Evolutionary conservation across 2,329 filamentous ascomycete genomes (phyloP).

Genomic region (Pestalotiopsis sp.): DNA sequence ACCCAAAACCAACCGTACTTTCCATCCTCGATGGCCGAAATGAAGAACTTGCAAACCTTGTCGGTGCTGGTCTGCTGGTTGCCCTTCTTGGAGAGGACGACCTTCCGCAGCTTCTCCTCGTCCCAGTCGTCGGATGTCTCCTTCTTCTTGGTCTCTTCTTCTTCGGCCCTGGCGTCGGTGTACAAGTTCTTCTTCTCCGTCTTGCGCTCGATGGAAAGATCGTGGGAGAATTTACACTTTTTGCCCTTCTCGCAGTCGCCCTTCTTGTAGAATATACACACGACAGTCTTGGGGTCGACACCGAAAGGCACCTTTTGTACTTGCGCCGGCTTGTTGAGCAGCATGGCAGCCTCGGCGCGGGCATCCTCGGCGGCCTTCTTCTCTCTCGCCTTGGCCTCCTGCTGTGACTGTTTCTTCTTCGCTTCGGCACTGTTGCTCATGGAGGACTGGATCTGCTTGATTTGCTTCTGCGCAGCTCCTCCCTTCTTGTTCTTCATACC

Average conservation of each 20-base stretch:
- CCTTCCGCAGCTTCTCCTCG: constrained; percentile 89
- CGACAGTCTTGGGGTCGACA: constrained; percentile 94
- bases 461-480: constrained; percentile 84
- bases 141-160: constrained; percentile 78
- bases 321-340: constrained; percentile 91
- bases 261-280: constrained; percentile 97
- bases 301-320: constrained; percentile 98
- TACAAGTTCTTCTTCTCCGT: constrained; percentile 91
- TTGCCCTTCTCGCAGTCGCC: constrained; percentile 95
- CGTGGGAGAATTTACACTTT: constrained; percentile 98
- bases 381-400: constrained; percentile 74
- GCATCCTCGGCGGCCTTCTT: constrained; percentile 90
- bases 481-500: constrained; percentile 99
- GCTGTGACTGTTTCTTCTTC: constrained; percentile 76
- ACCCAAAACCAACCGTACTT: constrained; percentile 99
- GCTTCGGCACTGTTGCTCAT: constrained; percentile 82
- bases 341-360: constrained; percentile 75
- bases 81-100: constrained; percentile 94
- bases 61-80: constrained; percentile 95
- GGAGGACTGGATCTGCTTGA: constrained; percentile 79
- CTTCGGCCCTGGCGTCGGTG: constrained; percentile 75
- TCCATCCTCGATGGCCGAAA: constrained; percentile 94
- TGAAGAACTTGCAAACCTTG: constrained; percentile 99
- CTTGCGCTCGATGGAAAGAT: constrained; percentile 86
- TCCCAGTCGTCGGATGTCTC: constrained; percentile 98